Evolutionary conservation across 192 early-diverging fungal genomes (phyloP).

Genomic region (Pilaira anomala): DNA sequence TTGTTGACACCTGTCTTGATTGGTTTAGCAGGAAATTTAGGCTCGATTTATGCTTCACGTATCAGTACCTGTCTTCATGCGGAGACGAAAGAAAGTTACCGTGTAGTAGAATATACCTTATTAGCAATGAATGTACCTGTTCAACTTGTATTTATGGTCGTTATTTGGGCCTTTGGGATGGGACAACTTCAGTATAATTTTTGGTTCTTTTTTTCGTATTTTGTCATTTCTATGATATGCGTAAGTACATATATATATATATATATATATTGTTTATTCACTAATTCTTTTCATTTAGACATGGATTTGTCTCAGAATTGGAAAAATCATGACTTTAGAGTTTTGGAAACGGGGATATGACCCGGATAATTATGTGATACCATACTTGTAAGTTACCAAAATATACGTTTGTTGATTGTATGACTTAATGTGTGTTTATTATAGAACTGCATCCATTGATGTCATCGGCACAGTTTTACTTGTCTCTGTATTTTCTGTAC

Average conservation of each 20-base stretch:
- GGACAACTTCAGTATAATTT: constrained; percentile 37
- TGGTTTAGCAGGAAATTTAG: constrained; percentile 71
- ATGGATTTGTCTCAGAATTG: constrained; percentile 50
- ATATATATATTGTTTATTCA: not conserved
- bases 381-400: constrained; percentile 48
- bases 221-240: constrained; percentile 47
- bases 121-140: constrained; percentile 67
- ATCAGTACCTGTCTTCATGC: constrained; percentile 69
- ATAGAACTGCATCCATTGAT: constrained; percentile 64
- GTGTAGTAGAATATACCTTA: constrained; percentile 51
- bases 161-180: constrained; percentile 45
- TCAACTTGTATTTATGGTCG: constrained; percentile 32
- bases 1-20: constrained; percentile 66
- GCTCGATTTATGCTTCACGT: constrained; percentile 71
- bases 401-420: not conserved
- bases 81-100: constrained; percentile 40
- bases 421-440: too few species aligned
- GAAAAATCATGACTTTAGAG: constrained; percentile 45
- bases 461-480: constrained; percentile 63
- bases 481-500: constrained; percentile 33
- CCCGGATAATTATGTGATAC: constrained; percentile 67
- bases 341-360: constrained; percentile 67
- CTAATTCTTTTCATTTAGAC: constrained; percentile 32
- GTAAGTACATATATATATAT: constrained; percentile 32
- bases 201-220: constrained; percentile 49